Evolutionary conservation across 2,329 filamentous ascomycete species (phyloP), one percentile per base, ranked within the genome.

Genomic region (Trichoderma breve): DNA sequence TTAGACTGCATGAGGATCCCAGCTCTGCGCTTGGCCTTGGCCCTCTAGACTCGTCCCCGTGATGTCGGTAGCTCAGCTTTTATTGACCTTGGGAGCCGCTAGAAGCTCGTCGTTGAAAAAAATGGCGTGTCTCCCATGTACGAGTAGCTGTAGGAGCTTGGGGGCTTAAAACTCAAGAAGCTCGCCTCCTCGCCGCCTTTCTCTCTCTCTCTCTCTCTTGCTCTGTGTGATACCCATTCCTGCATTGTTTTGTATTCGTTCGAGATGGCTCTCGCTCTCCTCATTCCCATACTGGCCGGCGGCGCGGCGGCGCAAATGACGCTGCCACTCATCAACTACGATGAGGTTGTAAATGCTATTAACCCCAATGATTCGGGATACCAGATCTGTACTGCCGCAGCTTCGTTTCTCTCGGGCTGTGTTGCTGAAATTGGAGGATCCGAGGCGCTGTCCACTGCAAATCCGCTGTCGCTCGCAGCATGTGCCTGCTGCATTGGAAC

Each of bases 401-500:
- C 74, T 64, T 58, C 73, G 8, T 72, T 77, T 36, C 64, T 79
- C 26, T 64, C 74, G 30, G 32, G 43, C 9, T 81, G 79, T 72
- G 70, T 78, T 32, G 73, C 68, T 4, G 28, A 73, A 21, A 57
- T 71, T 2, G 79, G 79, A 43, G 79, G 78, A 57, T 4, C 65
- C 6, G 64, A 74, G 7, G 78, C 72, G 43, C 63, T 78, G 30
- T 51, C 66, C 21, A 78, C 75, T 18, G 78, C 77, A 21, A 74
- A 76, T 60, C 70, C 76, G 7, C 21, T 70, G 4, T 76, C 63
- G 4, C 65, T 81, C 12, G 21, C 78, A 21, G 69, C 67, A 15
- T 81, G 79, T 72, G 79, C 76, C 9, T 81, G 79, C 72, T 81
- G 79, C 53, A 61, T 72, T 51, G 72, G 73, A 18, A 26, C 70